A percentile compares a stretch with the other conserved stretches of the same genome.
Conservation (phyloP, 805 yeast species). For the Suhomyces canberraensis region DNA sequence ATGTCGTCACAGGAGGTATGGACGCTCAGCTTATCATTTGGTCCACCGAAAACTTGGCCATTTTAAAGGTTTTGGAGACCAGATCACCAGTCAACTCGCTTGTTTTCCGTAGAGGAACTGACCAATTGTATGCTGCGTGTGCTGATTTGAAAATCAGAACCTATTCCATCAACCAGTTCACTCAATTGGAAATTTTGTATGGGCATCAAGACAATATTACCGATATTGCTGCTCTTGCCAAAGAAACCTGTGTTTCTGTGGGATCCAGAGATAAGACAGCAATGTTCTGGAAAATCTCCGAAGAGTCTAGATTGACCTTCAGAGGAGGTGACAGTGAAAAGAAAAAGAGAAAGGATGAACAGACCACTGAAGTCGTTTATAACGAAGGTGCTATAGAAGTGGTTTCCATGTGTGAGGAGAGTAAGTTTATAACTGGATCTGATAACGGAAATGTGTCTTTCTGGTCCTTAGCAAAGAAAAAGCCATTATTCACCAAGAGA, state of each 20-base stretch:
- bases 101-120: conserved; percentile 74
- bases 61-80: conserved; percentile 75
- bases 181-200: conserved; percentile 85
- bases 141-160: conserved; percentile 89
- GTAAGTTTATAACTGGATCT: conserved; percentile 90
- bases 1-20: conserved; percentile 85
- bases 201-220: conserved; percentile 93
- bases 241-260: conserved; percentile 92
- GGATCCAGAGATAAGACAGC: conserved; percentile 95
- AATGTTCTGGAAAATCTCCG: conserved; percentile 94
- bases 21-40: conserved; percentile 81
- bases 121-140: conserved; percentile 87
- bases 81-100: conserved; percentile 71
- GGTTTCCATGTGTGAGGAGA: conserved; percentile 87
- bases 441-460: conserved; percentile 89
- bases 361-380: conserved; percentile 32
- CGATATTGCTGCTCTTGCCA: conserved; percentile 75
- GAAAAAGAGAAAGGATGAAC: conserved; percentile 22
- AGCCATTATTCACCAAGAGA: conserved; percentile 69
- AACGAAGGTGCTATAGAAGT: conserved; percentile 89
- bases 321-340: conserved; percentile 76
- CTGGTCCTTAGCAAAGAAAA: conserved; percentile 90
- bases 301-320: conserved; percentile 89
- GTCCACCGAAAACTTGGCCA: conserved; percentile 76
- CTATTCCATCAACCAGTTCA: conserved; percentile 77